Evolutionary conservation across 2,329 filamentous ascomycete genomes (phyloP).

Genomic region (Septoria linicola): DNA sequence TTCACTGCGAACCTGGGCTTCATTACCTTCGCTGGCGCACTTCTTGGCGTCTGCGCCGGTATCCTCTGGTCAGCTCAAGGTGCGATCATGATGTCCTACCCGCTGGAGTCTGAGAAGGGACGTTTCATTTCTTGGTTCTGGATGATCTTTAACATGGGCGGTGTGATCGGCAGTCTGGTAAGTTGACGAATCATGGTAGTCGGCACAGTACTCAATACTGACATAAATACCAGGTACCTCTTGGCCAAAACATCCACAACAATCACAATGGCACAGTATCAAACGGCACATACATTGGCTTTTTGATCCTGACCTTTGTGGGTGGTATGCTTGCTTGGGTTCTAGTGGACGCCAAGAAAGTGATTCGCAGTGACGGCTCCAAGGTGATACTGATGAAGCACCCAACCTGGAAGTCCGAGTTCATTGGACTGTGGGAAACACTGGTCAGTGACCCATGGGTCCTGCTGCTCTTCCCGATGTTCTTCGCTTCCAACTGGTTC

Average conservation of each 20-base stretch:
- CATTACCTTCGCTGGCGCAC: conserved; percentile 71
- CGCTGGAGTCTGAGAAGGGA: conserved; percentile 76
- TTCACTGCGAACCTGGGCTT: conserved; percentile 68
- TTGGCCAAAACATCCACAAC: conserved; percentile 68
- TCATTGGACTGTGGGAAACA: conserved; percentile 73
- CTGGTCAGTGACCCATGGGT: conserved; percentile 70
- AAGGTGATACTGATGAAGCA: conserved; percentile 86
- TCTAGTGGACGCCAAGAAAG: conserved; percentile 68
- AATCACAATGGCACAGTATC: conserved; percentile 54
- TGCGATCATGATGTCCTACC: conserved; percentile 88
- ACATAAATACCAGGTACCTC: conserved; percentile 57
- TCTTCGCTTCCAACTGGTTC: conserved; percentile 77
- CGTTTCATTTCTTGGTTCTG: conserved; percentile 89
- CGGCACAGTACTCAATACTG: not conserved
- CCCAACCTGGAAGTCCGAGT: conserved; percentile 78
- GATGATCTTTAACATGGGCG: conserved; percentile 92
- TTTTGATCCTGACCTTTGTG: conserved; percentile 76
- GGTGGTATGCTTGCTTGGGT: conserved; percentile 69
- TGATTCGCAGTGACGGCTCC: conserved; percentile 75
- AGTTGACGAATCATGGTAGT: conserved; percentile 27
- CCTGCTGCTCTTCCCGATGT: conserved; percentile 75
- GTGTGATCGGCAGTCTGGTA: conserved; percentile 76
- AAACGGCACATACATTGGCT: conserved; percentile 84
- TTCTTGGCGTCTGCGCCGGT: conserved; percentile 75
- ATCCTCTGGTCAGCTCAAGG: conserved; percentile 81